phyloP scores from a whole-genome alignment of 768 basidiomycete species.

The Phallus indusiatus region DNA sequence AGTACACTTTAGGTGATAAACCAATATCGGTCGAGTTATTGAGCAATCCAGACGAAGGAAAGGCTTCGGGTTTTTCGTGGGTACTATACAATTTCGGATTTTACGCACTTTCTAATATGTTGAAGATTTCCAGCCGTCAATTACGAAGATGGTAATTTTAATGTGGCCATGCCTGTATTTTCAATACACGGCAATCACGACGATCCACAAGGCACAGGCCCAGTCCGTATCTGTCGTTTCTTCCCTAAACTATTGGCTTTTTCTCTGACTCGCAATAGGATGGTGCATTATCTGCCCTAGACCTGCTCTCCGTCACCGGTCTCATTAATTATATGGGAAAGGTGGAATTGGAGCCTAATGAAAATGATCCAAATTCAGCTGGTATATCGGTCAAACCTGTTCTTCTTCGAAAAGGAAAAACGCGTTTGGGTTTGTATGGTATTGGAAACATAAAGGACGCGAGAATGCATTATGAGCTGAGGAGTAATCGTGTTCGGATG shows the following conservation, averaged over 20 bases:
- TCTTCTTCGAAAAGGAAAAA: conserved; percentile 81
- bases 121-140: conserved; percentile 90
- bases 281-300: conserved; percentile 92
- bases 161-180: conserved; percentile 93
- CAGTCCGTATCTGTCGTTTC: conserved; percentile 39
- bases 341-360: conserved; percentile 73
- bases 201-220: conserved; percentile 93
- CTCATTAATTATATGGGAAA: conserved; percentile 98
- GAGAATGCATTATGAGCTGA: conserved; percentile 91
- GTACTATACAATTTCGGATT: conserved; percentile 18
- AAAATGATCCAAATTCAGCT: conserved; percentile 50
- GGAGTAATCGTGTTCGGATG: conserved; percentile 92
- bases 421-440: conserved; percentile 86
- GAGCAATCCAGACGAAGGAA: conserved; percentile 88
- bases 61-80: conserved; percentile 75
- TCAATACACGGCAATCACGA: conserved; percentile 99
- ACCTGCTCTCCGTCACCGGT: conserved; percentile 88
- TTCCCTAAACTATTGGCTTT: neutral
- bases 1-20: conserved; percentile 82
- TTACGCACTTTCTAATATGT: neutral
- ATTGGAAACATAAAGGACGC: conserved; percentile 96
- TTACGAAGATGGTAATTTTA: conserved; percentile 94
- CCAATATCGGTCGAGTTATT: conserved; percentile 87
- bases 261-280: conserved; percentile 38
- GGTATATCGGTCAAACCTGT: conserved; percentile 87